A percentile compares a stretch with the other conserved stretches of the same genome.
Evolutionary conservation across 2,329 filamentous ascomycete species (phyloP).

Genomic region (Beauveria varroae): DNA sequence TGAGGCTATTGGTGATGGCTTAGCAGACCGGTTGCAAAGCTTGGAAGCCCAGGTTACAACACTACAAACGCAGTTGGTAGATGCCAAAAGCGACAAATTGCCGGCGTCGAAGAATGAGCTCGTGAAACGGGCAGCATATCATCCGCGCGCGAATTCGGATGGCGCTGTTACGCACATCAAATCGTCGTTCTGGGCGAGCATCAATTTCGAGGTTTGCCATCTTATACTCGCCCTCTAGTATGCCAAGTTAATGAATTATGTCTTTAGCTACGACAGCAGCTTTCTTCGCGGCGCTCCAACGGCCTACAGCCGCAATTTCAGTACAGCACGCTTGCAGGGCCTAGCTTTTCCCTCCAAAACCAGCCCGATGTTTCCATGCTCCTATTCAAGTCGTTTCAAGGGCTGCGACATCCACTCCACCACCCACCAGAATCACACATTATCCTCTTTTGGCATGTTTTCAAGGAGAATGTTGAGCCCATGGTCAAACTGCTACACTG

Average conservation of each 20-base stretch:
- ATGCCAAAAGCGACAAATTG: not conserved
- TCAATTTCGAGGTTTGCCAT: slow-evolving; percentile 7
- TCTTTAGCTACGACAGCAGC: not conserved
- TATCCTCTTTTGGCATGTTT: not conserved
- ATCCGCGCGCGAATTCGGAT: not conserved
- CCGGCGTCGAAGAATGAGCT: not conserved
- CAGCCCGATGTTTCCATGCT: not conserved
- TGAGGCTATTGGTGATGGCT: not conserved
- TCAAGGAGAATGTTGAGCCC: slow-evolving; percentile 5
- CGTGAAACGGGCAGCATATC: not conserved
- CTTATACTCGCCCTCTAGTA: not conserved
- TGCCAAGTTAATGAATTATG: not conserved
- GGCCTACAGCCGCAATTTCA: not conserved
- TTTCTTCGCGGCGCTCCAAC: not conserved
- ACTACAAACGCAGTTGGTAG: not conserved
- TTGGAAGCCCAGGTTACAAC: not conserved
- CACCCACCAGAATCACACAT: slow-evolving; percentile 5
- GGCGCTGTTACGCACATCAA: not conserved
- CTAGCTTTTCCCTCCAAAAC: not conserved
- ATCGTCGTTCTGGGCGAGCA: slow-evolving; percentile 7
- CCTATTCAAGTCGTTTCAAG: slow-evolving; percentile 5
- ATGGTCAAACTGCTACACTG: not conserved
- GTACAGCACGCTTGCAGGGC: not conserved
- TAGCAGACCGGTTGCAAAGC: not conserved
- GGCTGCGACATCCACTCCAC: not conserved